phyloP scores from a whole-genome alignment of 805 yeast genomes.

The Starmerella tilneyi region DNA sequence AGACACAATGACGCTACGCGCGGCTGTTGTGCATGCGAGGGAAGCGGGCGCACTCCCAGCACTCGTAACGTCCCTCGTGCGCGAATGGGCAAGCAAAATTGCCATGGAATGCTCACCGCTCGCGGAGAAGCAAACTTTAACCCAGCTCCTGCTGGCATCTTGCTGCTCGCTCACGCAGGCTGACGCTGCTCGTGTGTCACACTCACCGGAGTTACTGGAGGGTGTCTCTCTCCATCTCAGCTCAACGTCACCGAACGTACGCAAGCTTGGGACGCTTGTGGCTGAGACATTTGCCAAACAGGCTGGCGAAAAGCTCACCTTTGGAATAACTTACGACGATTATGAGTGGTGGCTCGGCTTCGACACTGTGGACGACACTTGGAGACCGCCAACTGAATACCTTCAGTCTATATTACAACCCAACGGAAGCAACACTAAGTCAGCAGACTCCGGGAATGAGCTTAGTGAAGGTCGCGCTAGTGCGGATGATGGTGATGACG shows the following conservation, averaged over 20 bases:
- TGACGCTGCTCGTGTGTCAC: slow-evolving; percentile 31
- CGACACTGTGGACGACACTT: slow-evolving; percentile 12
- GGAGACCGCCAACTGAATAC: background rate
- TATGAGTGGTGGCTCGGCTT: slow-evolving; percentile 21
- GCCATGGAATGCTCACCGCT: slow-evolving; percentile 36
- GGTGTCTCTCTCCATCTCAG: slow-evolving; percentile 48
- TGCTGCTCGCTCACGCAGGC: slow-evolving; percentile 27
- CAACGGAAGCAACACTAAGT: background rate
- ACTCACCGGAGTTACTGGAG: slow-evolving; percentile 36
- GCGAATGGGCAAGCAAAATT: slow-evolving; percentile 34
- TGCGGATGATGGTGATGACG: slow-evolving; percentile 25
- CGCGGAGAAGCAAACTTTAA: slow-evolving; percentile 38
- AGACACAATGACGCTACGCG: slow-evolving; percentile 17
- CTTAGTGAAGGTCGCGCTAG: slow-evolving; percentile 6
- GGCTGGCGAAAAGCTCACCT: slow-evolving; percentile 25
- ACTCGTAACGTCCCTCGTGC: slow-evolving; percentile 17
- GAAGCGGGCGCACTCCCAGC: background rate
- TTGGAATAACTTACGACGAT: slow-evolving; percentile 24
- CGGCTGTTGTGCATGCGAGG: slow-evolving; percentile 20
- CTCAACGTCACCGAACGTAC: slow-evolving; percentile 38
- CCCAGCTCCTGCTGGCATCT: slow-evolving; percentile 39
- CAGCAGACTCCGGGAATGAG: slow-evolving; percentile 29
- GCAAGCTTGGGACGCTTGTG: slow-evolving; percentile 46
- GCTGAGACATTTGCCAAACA: slow-evolving; percentile 38
- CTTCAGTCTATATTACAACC: background rate